A percentile compares a stretch with the other conserved stretches of the same genome.
These are phyloP conservation scores for Dactylonectria estremocensis DNA, from an alignment of 2,329 filamentous ascomycete genomes.

Conservation along the genomic window DNA sequence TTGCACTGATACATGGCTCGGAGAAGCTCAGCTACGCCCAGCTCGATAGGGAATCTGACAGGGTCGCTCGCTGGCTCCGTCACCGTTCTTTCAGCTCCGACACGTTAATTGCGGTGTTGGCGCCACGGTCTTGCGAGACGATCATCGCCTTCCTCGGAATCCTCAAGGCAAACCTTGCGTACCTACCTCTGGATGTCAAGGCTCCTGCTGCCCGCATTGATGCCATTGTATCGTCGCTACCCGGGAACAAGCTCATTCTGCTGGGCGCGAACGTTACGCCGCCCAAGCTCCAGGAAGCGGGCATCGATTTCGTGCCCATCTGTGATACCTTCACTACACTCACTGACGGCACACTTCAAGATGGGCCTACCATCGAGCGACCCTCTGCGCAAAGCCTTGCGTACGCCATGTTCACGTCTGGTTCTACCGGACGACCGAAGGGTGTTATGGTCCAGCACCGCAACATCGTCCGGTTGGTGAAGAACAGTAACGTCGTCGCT, in stretches of 20 bases:
- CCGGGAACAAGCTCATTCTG: conserved; percentile 17
- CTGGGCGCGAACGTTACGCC: background rate
- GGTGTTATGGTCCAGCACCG: conserved; percentile 14
- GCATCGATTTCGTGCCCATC: background rate
- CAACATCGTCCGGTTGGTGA: conserved; percentile 14
- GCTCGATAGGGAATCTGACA: conserved; percentile 35
- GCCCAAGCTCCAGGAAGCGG: background rate
- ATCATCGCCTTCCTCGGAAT: conserved; percentile 33
- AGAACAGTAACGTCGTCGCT: conserved; percentile 13
- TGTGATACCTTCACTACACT: background rate
- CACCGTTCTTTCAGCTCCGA: background rate
- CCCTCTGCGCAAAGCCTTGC: background rate
- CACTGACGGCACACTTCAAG: background rate
- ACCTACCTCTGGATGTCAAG: conserved; percentile 37
- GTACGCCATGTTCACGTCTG: conserved; percentile 17
- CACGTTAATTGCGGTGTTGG: conserved; percentile 26
- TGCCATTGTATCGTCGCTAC: conserved; percentile 20
- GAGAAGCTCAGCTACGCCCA: conserved; percentile 38
- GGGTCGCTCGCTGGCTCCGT: conserved; percentile 7
- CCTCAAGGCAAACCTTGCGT: conserved; percentile 37
- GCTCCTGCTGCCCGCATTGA: conserved; percentile 23
- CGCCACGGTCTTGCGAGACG: conserved; percentile 21
- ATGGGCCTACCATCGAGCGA: too few species aligned
- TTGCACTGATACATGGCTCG: conserved; percentile 39
- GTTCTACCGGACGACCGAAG: conserved; percentile 15